A percentile compares a stretch with the other conserved stretches of the same genome.
Conservation (phyloP, 139 green algal species). For the Asterochloris erici region DNA sequence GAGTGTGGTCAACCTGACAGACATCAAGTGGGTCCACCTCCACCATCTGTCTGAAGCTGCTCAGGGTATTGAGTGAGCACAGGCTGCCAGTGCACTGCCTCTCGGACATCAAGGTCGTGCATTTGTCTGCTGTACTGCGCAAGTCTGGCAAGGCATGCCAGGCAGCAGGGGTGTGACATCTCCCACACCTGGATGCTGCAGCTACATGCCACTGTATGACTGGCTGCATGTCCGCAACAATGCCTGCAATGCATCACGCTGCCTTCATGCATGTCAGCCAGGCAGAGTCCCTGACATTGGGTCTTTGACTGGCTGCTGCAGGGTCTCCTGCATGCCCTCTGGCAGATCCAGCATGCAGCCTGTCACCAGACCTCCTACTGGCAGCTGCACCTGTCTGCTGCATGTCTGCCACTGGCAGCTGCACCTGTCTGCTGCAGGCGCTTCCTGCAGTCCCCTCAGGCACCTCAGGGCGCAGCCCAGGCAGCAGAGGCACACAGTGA, state of each 20-base stretch:
- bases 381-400: not conserved
- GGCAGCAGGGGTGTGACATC: not conserved
- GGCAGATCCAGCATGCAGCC: not conserved
- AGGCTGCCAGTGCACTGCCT: not conserved
- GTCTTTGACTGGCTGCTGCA: not conserved
- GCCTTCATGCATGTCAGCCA: not conserved
- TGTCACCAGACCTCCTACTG: not conserved
- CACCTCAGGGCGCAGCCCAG: not conserved
- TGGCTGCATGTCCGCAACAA: not conserved
- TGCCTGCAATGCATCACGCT: not conserved
- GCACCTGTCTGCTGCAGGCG: constrained; percentile 2
- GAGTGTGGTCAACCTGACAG: constrained; percentile 10
- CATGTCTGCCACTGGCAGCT: not conserved
- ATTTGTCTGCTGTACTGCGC: not conserved
- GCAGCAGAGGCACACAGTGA: constrained; percentile 1
- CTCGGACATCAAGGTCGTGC: not conserved
- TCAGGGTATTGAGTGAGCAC: not conserved
- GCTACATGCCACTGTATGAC: not conserved
- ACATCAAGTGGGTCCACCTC: constrained; percentile 15
- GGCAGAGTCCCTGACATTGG: not conserved
- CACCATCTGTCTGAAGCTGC: not conserved
- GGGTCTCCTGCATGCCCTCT: not conserved
- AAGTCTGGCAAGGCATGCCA: not conserved
- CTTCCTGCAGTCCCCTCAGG: not conserved
- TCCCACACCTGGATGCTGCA: not conserved